Percentiles rank a stretch among this genome's conserved stretches.
Evolutionary conservation across 306 rosid genomes (phyloP).

Genomic region (Rosa rugosa): DNA sequence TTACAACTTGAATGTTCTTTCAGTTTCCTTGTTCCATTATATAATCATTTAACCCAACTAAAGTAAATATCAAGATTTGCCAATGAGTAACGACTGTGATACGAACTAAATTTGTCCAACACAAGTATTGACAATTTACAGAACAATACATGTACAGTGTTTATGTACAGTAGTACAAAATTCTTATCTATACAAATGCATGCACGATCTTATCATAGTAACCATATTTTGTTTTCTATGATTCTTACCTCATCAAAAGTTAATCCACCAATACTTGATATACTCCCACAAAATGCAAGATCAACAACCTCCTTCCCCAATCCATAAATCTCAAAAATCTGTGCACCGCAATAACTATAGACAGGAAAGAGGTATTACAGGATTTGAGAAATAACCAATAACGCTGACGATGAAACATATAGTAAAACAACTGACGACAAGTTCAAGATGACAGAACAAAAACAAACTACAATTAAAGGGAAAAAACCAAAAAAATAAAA

Average conservation of each 20-base stretch:
- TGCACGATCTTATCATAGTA: not conserved
- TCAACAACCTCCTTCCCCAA: constrained; percentile 87
- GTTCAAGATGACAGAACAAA: not conserved
- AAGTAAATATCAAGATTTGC: not conserved
- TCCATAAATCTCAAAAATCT: constrained; percentile 96
- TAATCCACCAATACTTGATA: constrained; percentile 87
- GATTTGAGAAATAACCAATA: constrained; percentile 24
- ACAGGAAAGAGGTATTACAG: constrained; percentile 36
- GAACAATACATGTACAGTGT: not conserved
- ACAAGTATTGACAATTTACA: not conserved
- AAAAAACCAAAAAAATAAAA: not conserved
- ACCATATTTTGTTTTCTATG: not conserved
- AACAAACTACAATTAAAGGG: not conserved
- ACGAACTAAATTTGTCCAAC: not conserved
- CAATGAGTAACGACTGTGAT: not conserved
- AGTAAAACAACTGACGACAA: not conserved
- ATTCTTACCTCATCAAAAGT: constrained; percentile 94
- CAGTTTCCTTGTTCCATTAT: not conserved
- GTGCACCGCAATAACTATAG: constrained; percentile 94
- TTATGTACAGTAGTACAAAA: not conserved
- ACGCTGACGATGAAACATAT: not conserved
- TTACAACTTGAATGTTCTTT: not conserved
- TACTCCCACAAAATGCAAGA: constrained; percentile 85
- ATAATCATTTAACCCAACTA: not conserved
- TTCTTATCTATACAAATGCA: not conserved